Base-by-base conservation (phyloP, 352 stramenopile species). In the Pilasporangium apinafurcum region DNA sequence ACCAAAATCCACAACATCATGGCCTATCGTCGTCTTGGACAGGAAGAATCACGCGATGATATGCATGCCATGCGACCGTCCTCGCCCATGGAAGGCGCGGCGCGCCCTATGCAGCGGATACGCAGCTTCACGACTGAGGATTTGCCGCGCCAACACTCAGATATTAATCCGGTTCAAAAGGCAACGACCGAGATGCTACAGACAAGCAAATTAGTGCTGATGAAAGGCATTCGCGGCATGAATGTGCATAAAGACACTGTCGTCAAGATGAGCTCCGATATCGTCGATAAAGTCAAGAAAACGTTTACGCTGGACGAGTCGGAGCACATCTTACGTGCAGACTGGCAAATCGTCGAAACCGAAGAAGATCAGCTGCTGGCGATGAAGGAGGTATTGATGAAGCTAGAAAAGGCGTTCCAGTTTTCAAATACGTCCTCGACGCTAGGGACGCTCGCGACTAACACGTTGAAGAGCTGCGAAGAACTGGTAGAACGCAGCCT, bases 121-220 rank as follows among this genome's bases (percentile, higher is more conserved):
- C 54, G 71, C 44, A 89, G 76, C 54, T 92, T 92, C 59, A 88
- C 79, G 33, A 86, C 75, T 1, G 79, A 92, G 41, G 79, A 92
- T 49, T 38, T 88, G 26, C 75, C 79, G 38, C 68, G 62, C 18
- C 44, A 44, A 21, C 13, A 41, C 13, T 18, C 12, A 6, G 26
- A 3, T 2, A 54, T 48, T 22, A 79, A 79, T 55, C 66, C 76
- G 24, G 59, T 85, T 26, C 48, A 41, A 17, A 51, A 39, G 10
- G 28, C 48, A 2, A 53, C 53, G 34, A 52, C 41, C 25, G 63
- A 82, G 46, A 78, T 82, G 36, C 65, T 80, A 39, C 59, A 80
- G 51, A 81, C 59, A 54, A 71, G 68, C 44, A 62, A 57, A 8
- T 58, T 68, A 24, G 71, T 53, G 10, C 63, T 86, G 17, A 75